Conservation (phyloP, 345 rosid species). For the Raphanus sativus region DNA sequence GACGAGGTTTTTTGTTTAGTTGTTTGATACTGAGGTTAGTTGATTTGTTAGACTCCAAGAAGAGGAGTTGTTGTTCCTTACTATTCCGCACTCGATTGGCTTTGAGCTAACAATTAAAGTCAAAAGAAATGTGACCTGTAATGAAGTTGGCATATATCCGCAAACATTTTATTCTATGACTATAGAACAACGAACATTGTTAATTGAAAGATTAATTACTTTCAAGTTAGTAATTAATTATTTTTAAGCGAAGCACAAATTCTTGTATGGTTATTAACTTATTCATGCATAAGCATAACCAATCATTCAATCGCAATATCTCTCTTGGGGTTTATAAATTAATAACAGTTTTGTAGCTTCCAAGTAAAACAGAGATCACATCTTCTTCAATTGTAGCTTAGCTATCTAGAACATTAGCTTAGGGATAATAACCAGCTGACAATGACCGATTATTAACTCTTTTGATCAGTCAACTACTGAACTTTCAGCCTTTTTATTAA, state of each 20-base stretch:
- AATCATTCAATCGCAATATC: not conserved
- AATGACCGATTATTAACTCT: not conserved
- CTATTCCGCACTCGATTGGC: slow-evolving; percentile 22
- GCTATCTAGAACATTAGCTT: not conserved
- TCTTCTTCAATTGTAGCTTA: not conserved
- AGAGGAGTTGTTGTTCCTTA: slow-evolving; percentile 38
- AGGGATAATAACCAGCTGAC: not conserved
- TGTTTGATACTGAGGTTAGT: slow-evolving; percentile 23
- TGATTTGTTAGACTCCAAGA: slow-evolving; percentile 25
- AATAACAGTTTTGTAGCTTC: not conserved
- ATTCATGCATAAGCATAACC: not conserved
- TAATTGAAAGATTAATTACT: not conserved
- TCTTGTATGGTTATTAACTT: not conserved
- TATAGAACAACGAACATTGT: not conserved
- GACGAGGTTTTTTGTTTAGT: not conserved
- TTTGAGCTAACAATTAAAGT: slow-evolving; percentile 14
- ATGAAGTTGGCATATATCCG: slow-evolving; percentile 17
- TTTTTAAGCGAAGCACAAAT: not conserved
- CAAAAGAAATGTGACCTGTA: not conserved
- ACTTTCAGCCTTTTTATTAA: not conserved
- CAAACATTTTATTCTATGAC: not conserved
- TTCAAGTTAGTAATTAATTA: not conserved
- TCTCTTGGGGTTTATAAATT: not conserved
- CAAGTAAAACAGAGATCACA: not conserved
- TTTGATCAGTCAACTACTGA: not conserved